A percentile compares a stretch with the other conserved stretches of the same genome.
Conservation (phyloP, 2,329 filamentous ascomycete genomes). For the Colletotrichum phormii region DNA sequence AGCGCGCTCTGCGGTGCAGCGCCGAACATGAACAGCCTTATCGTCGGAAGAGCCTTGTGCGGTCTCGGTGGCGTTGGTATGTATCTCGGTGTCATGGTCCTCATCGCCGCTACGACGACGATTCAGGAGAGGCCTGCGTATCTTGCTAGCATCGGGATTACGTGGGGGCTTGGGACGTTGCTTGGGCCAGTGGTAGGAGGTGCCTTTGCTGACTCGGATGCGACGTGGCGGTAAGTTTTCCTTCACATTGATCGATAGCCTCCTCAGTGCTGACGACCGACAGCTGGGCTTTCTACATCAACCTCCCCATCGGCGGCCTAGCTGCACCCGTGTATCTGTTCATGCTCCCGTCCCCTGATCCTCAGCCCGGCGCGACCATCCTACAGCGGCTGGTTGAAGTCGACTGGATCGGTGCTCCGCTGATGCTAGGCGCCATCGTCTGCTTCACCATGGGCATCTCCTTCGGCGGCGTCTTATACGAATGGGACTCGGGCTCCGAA, state of each 20-base stretch:
- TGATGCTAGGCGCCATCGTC: conserved; percentile 56
- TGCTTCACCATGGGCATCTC: conserved; percentile 60
- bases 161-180: conserved; percentile 58
- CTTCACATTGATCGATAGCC: fast-evolving
- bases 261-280: background rate
- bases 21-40: conserved; percentile 54
- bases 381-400: conserved; percentile 48
- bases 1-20: conserved; percentile 54
- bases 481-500: conserved; percentile 56
- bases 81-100: conserved; percentile 34
- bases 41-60: conserved; percentile 55
- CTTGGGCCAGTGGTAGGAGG: conserved; percentile 55
- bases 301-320: conserved; percentile 58
- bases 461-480: conserved; percentile 61
- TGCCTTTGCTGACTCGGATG: conserved; percentile 52
- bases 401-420: conserved; percentile 58
- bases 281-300: conserved; percentile 62
- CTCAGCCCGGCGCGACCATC: conserved; percentile 37
- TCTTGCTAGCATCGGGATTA: conserved; percentile 40
- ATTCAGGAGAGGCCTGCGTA: conserved; percentile 37
- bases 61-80: conserved; percentile 50
- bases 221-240: conserved; percentile 48
- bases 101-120: conserved; percentile 17
- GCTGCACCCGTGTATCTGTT: conserved; percentile 45
- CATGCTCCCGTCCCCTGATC: conserved; percentile 42